These are phyloP conservation scores for Neckera pumila DNA, from an alignment of 225 moss, liverwort and hornwort genomes.

Conservation along the genomic window DNA sequence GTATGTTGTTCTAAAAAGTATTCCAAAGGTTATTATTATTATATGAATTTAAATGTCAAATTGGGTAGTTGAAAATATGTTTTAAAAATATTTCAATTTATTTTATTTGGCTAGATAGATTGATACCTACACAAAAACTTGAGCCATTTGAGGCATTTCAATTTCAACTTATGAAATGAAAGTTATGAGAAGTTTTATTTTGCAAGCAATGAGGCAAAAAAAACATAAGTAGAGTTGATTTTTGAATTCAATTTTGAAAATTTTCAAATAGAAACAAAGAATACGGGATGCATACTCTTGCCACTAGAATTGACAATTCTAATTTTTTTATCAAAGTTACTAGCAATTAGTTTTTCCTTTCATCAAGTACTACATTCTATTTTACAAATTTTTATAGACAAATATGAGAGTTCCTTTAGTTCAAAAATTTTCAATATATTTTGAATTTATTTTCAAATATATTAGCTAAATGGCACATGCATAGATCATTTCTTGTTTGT, in stretches of 20 bases:
- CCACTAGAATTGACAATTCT: background rate
- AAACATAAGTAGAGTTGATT: no score
- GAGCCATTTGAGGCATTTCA: no score
- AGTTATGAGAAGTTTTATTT: no score
- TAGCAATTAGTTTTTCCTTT: background rate
- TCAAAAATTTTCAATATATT: no score
- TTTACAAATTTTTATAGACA: background rate
- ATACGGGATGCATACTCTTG: accelerated
- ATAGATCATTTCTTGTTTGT: no score
- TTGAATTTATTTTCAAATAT: no score
- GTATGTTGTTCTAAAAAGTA: background rate
- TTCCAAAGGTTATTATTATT: background rate
- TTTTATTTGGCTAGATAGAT: background rate
- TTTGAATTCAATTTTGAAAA: background rate
- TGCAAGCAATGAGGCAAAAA: accelerated
- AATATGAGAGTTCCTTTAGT: background rate
- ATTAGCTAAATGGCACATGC: background rate
- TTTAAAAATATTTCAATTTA: background rate
- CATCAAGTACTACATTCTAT: background rate
- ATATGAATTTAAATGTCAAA: background rate
- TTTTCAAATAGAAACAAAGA: background rate
- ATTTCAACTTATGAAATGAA: no score
- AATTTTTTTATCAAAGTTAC: background rate
- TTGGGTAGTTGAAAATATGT: background rate
- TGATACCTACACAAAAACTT: no score